Base-by-base conservation (phyloP, 1,139 yeast genomes). In the Pichia sp. region DNA sequence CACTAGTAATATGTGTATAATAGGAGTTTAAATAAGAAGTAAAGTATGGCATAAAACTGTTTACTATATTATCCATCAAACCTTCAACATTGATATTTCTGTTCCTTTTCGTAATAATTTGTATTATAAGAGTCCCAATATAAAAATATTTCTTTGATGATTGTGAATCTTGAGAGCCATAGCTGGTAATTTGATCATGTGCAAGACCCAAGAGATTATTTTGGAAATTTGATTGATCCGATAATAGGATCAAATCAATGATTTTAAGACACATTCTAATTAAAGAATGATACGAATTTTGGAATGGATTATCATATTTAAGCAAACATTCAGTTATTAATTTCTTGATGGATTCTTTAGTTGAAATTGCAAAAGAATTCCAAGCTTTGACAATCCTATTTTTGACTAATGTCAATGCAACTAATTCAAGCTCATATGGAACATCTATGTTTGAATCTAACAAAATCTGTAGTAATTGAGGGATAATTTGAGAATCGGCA, bases 101-200 rank as follows among this genome's bases (percentile, higher is more conserved):
- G 22, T 44, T 45, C 28, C 38, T 36, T 31, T 33, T 44, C 4
- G 48, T 31, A 28, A 46, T 39, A 33, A 42, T 44, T 19, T 32
- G 38, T 10, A 46, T 38, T 8, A 46, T 17, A 10, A 44, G 31
- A n/a, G 34, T 31, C 7, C 44, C 32, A 17, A 40, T 31, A 18
- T 41, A 46, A 15, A 42, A 38, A 23, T 42, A 28, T 9, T 17
- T 30, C 19, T 33, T 35, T n/a, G 37, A 23, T n/a, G 41, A 14
- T 11, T 28, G 24, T n/a, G n/a, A n/a, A n/a, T n/a, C n/a, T n/a
- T n/a, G n/a, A n/a, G n/a, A n/a, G 28, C 19, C 25, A 15, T 39
- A 26, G 22, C 33, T 34, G 9, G 12, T 11, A 8, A 42, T 22
- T 11, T 36, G 23, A 17, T 36, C 35, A 37, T 34, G 34, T 18